Conservation (phyloP, 192 early-diverging fungal species). For the Kappamyces sp. region DNA sequence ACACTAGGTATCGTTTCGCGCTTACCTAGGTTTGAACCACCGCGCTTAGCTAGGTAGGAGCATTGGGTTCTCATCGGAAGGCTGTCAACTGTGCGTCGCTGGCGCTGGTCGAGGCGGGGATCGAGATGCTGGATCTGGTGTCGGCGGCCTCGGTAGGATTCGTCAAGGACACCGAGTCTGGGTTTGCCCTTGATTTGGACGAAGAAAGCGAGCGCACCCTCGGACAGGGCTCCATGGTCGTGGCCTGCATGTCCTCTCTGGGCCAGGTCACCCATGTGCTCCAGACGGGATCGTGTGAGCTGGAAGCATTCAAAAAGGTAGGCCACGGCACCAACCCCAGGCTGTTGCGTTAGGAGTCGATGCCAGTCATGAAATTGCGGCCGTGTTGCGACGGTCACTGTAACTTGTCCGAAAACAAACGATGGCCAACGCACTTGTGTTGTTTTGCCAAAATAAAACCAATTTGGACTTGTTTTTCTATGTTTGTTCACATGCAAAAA, state of each 20-base stretch:
- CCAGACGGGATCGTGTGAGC: constrained; percentile 58
- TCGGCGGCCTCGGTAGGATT: constrained; percentile 64
- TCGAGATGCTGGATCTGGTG: constrained; percentile 80
- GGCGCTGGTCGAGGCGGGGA: constrained; percentile 73
- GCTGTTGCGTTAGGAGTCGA: constrained; percentile 70
- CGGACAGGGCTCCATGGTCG: constrained; percentile 52
- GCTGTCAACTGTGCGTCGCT: constrained; percentile 55
- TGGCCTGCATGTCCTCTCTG: constrained; percentile 74
- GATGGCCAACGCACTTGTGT: too few relatives aligned
- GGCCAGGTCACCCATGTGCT: constrained; percentile 75
- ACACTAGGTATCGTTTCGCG: too few relatives aligned
- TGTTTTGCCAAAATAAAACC: too few relatives aligned
- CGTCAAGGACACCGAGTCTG: constrained; percentile 34
- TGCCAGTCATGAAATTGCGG: constrained; percentile 59
- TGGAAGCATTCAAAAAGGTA: constrained; percentile 45
- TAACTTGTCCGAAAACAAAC: too few relatives aligned
- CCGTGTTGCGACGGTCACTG: too few relatives aligned
- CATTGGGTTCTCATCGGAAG: constrained; percentile 12
- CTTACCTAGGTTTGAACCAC: too few relatives aligned
- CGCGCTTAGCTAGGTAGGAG: too few relatives aligned
- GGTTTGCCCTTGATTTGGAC: constrained; percentile 10
- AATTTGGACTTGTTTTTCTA: too few relatives aligned
- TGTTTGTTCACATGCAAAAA: too few relatives aligned
- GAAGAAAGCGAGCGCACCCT: constrained; percentile 55
- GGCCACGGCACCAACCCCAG: constrained; percentile 28